These are phyloP conservation scores for Begonia masoniana DNA, from an alignment of 306 rosid genomes.

Conservation along the genomic window DNA sequence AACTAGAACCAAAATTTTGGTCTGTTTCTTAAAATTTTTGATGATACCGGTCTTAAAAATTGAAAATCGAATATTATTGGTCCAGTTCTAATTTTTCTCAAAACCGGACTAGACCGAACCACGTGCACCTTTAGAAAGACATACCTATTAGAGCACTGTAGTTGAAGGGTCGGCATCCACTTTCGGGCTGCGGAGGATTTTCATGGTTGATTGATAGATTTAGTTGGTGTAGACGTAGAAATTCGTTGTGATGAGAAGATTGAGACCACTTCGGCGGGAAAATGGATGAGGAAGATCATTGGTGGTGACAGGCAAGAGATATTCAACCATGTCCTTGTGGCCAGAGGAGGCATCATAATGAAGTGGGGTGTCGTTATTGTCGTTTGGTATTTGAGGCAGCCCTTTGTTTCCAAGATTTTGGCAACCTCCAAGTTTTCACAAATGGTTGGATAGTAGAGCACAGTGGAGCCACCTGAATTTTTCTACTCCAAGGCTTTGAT, in stretches of 20 bases:
- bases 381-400: neutral
- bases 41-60: too few relatives aligned
- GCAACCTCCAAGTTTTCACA: neutral
- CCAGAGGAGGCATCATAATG: slow-evolving; percentile 3
- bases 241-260: slow-evolving; percentile 4
- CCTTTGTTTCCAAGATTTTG: neutral
- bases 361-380: slow-evolving; percentile 3
- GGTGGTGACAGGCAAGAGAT: slow-evolving; percentile 1
- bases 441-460: neutral
- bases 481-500: neutral
- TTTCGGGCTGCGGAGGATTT: neutral
- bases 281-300: neutral
- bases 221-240: neutral
- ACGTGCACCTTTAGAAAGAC: too few relatives aligned
- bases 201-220: neutral
- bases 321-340: too few relatives aligned
- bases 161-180: neutral
- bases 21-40: too few relatives aligned
- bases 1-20: too few relatives aligned
- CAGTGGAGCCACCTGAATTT: neutral
- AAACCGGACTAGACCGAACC: neutral
- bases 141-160: too few relatives aligned
- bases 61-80: too few relatives aligned
- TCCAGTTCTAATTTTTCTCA: too few relatives aligned
- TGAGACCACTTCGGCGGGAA: slow-evolving; percentile 3